Evolutionary conservation across 306 rosid genomes (phyloP).

Genomic region (Castanea mollissima): DNA sequence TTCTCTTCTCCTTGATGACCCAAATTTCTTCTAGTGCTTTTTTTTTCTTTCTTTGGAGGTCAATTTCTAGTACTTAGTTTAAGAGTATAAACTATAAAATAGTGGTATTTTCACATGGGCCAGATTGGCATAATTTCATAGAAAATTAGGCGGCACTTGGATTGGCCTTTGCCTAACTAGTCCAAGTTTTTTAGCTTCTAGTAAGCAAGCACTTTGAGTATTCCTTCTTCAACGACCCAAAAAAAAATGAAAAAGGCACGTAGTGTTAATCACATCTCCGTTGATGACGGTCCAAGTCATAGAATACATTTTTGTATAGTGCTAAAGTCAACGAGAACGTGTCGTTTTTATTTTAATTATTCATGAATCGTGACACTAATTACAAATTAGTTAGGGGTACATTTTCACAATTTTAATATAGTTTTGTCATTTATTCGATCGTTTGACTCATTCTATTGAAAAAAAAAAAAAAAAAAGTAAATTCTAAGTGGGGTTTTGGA

Average conservation of each 20-base stretch:
- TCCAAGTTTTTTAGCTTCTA: neutral
- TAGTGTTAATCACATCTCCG: neutral
- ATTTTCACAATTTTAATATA: neutral
- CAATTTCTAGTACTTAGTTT: too few species aligned
- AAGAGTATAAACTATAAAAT: too few species aligned
- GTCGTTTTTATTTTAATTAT: neutral
- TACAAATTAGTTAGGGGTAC: neutral
- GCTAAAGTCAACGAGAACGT: neutral
- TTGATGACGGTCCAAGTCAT: neutral
- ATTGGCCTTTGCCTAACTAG: constrained; percentile 12
- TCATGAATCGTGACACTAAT: neutral
- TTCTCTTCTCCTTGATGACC: neutral
- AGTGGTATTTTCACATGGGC: neutral
- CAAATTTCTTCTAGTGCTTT: too few species aligned
- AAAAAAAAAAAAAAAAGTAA: too few species aligned
- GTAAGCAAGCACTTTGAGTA: neutral
- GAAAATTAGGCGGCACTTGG: constrained; percentile 27
- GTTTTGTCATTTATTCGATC: too few species aligned
- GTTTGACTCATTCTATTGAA: too few species aligned
- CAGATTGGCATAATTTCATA: neutral
- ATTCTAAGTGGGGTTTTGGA: neutral
- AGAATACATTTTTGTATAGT: neutral
- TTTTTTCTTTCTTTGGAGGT: too few species aligned
- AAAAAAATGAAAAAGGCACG: neutral
- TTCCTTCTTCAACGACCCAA: neutral